A percentile compares a stretch with the other conserved stretches of the same genome.
phyloP scores from a whole-genome alignment of 2,329 filamentous ascomycete genomes.

The Ceratocystis ficicola region DNA sequence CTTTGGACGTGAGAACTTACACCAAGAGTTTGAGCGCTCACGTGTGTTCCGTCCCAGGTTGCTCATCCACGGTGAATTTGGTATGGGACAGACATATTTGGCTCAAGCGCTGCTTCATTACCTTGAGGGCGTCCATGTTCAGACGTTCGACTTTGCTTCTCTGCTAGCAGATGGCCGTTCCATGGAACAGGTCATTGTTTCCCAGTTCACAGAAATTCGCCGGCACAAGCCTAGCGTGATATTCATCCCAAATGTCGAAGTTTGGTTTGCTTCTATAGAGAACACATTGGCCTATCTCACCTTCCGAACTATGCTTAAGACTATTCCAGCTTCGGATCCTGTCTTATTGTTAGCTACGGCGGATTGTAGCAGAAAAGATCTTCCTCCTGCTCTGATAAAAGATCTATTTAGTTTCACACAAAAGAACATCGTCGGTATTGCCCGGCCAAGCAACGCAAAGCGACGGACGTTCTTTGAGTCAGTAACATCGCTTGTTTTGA shows the following conservation, averaged over 20 bases:
- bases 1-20: slow-evolving; percentile 67
- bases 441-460: slow-evolving; percentile 48
- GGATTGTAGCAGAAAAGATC: slow-evolving; percentile 52
- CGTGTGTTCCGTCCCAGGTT: slow-evolving; percentile 81
- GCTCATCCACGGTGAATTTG: slow-evolving; percentile 65
- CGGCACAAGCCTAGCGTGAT: slow-evolving; percentile 93
- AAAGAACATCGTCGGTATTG: slow-evolving; percentile 61
- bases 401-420: slow-evolving; percentile 78
- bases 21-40: slow-evolving; percentile 71
- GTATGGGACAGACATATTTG: slow-evolving; percentile 91
- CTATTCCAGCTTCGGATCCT: slow-evolving; percentile 79
- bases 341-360: slow-evolving; percentile 78
- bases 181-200: slow-evolving; percentile 77
- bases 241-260: slow-evolving; percentile 79
- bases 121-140: slow-evolving; percentile 86
- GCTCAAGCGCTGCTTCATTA: slow-evolving; percentile 76
- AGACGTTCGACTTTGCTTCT: slow-evolving; percentile 83
- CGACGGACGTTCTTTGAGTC: slow-evolving; percentile 70
- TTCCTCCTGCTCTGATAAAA: slow-evolving; percentile 52
- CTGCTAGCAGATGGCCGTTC: slow-evolving; percentile 74
- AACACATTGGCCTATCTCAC: slow-evolving; percentile 61
- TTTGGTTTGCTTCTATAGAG: slow-evolving; percentile 61
- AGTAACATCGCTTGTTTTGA: slow-evolving; percentile 64
- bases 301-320: slow-evolving; percentile 69
- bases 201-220: slow-evolving; percentile 83